Base-by-base conservation (phyloP, 306 rosid genomes). In the Oxytropis ochrocephala region DNA sequence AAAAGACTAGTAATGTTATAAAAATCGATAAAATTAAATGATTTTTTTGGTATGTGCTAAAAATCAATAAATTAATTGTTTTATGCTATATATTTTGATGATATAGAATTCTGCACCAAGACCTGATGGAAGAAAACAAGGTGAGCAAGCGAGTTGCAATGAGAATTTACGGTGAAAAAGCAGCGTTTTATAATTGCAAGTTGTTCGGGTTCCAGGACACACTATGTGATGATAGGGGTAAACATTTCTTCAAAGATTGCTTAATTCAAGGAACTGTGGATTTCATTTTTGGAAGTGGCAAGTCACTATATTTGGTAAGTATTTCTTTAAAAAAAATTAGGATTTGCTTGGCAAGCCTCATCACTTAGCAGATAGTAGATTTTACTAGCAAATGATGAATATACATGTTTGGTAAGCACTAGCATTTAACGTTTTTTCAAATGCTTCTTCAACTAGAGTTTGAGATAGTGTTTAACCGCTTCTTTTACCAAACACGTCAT, bases 101-200 rank as follows among this genome's bases (percentile, higher is more conserved):
- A 2, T 13, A 48, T 7, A 76, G 80, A 76, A 76, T 33, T 7
- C 75, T 11, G 32, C 75, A 16, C 70, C 80, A 41, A 39, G 14
- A 50, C 80, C 80, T 5, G 41, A 39, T 49, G 57, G 64, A 17
- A 29, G 7, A 9, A 24, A 0, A 4, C 0, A 1, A 14, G 75
- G 70, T 39, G 75, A 19, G 8, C 80, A 76, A 59, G 80, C 80
- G 1, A n/a, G 32, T 39, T 1, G 80, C 75, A 0, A 1, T 76
- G 13, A 69, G 80, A 59, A n/a, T 50, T n/a, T 68, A 75, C 29
- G 75, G 75, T 24, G 80, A 76, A 56, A 75, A 75, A 58, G 63
- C 69, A 24, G 1, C 80, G 5, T 67, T 75, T 57, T 75, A 66
- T 66, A 46, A 48, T 11, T 67, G 74, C 27, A 27, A 48, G 8